Evolutionary conservation across 139 green algal genomes (phyloP), one percentile per base, ranked within the genome.

Genomic region (Nannochloris sp.): DNA sequence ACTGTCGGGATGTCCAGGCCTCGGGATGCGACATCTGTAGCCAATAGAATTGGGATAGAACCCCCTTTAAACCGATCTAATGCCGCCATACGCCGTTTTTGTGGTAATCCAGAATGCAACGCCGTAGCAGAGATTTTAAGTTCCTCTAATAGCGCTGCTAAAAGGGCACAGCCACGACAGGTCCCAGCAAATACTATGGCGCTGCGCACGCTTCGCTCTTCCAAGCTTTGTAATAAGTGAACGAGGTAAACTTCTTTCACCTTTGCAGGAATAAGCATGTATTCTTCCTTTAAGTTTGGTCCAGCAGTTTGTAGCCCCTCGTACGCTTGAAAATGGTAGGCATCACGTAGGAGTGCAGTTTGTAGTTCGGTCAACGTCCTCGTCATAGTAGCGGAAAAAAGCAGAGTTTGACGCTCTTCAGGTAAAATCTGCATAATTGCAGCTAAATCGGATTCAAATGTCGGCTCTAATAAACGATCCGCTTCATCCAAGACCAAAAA

Each of bases 161-260:
- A 74, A 35, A 87, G 59, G 48, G 82, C 69, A 61, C 68, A 76
- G 30, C 7, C 6, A 34, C 33, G 42, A 45, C 92, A 96, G 8
- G 88, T 96, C 25, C 70, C 72, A 7, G 65, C 57, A 74, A 98
- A 98, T 33, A 98, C 83, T 55, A 98, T 98, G 44, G 69, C 84
- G 46, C 78, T 89, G 35, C 93, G 84, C 9, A 89, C 73, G 25
- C 76, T 54, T 13, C 64, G 46, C 6, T 85, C 82, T 29, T 75
- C 75, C 19, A 97, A 74, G 48, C 61, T 39, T 3, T 53, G 59
- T 25, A 98, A 81, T 62, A 98, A 42, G 75, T 98, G 80, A 4
- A 74, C 61, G 13, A 99, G 83, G 76, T 98, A 98, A 29, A 99
- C 92, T 57, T 98, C 93, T 76, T 97, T 98, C 12, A 97, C 84